These are phyloP conservation scores for Globisporangium spiculum DNA, from an alignment of 352 stramenopile genomes.

Conservation along the genomic window DNA sequence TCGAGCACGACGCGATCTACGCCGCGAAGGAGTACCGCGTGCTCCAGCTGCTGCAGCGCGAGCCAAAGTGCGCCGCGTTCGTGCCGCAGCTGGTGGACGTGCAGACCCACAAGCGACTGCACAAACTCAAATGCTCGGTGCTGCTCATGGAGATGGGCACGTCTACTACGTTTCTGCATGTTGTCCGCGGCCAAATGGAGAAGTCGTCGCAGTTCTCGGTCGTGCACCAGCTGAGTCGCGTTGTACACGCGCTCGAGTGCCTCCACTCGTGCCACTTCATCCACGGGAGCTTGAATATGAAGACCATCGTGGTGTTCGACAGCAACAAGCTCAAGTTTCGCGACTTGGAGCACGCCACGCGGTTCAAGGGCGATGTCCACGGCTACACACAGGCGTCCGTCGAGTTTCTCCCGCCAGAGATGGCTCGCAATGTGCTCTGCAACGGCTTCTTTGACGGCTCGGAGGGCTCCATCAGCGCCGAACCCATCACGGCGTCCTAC, in stretches of 20 bases:
- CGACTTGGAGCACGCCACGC: conserved; percentile 45
- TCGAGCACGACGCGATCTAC: conserved; percentile 50
- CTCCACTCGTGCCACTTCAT: conserved; percentile 51
- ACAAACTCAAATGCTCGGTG: conserved; percentile 40
- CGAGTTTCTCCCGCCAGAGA: conserved; percentile 50
- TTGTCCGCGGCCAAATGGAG: conserved; percentile 34
- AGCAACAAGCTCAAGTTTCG: conserved; percentile 44
- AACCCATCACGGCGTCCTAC: conserved; percentile 19
- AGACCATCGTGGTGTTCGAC: conserved; percentile 38
- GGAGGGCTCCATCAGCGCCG: conserved; percentile 11
- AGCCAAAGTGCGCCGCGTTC: conserved; percentile 21
- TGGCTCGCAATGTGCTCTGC: conserved; percentile 35
- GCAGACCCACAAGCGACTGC: conserved; percentile 26
- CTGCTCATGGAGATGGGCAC: conserved; percentile 43
- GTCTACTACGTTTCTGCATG: conserved; percentile 36
- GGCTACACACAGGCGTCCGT: conserved; percentile 15
- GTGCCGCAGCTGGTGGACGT: conserved; percentile 35
- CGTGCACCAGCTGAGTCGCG: conserved; percentile 31
- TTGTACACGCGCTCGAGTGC: conserved; percentile 37
- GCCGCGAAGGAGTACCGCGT: conserved; percentile 53
- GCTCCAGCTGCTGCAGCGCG: conserved; percentile 37
- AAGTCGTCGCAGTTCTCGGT: conserved; percentile 25
- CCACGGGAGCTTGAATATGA: conserved; percentile 46
- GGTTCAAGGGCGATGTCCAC: conserved; percentile 25
- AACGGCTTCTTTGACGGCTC: conserved; percentile 15